Conservation (phyloP, 2,329 filamentous ascomycete species). For the Fusarium nelsonii region DNA sequence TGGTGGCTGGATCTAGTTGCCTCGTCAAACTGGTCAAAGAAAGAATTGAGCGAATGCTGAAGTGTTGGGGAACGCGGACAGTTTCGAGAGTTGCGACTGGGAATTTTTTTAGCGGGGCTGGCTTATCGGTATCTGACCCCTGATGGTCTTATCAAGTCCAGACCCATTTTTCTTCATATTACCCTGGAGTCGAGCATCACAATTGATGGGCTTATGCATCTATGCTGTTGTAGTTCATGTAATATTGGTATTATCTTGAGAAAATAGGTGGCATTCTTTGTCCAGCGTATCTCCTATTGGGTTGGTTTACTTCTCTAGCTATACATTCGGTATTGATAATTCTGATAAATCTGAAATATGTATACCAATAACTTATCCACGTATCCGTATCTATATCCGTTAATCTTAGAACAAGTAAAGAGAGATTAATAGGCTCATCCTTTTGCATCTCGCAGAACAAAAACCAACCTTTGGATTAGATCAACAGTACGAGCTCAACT, state of each 20-base stretch:
- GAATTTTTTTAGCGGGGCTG: slow-evolving; percentile 50
- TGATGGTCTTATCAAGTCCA: slow-evolving; percentile 31
- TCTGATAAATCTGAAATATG: no score
- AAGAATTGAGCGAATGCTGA: slow-evolving; percentile 6
- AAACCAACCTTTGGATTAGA: not conserved
- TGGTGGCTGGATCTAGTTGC: not conserved
- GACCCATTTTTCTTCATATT: not conserved
- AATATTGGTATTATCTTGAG: not conserved
- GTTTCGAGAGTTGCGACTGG: slow-evolving; percentile 17
- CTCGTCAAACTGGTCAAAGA: not conserved
- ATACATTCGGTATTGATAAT: no score
- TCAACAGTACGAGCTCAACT: no score
- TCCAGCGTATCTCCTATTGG: no score
- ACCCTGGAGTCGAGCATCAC: not conserved
- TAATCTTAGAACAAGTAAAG: no score
- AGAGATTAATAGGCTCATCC: not conserved
- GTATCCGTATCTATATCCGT: no score
- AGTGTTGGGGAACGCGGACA: not conserved
- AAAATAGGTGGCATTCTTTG: not conserved
- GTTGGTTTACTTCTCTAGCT: no score
- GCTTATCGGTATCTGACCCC: slow-evolving; percentile 47
- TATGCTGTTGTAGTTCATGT: not conserved
- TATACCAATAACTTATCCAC: no score
- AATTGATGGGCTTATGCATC: not conserved
- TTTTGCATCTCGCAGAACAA: not conserved